Conservation (phyloP, 2,329 filamentous ascomycete genomes). For the Aspergillus awamori region DNA sequence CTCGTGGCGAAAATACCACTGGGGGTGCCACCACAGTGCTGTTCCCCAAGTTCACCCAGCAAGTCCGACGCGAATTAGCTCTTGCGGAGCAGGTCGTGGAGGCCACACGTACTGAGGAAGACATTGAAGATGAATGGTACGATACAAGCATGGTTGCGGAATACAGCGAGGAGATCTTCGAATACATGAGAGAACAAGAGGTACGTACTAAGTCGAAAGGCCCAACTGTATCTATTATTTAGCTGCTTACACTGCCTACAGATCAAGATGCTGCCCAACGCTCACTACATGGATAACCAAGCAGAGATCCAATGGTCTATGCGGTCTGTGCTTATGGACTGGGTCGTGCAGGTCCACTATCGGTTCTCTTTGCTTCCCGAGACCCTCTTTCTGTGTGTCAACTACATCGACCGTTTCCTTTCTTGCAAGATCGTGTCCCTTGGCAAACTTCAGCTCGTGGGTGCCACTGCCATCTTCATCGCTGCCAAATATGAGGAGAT, state of each 20-base stretch:
- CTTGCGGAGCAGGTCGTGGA: slow-evolving; percentile 69
- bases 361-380: slow-evolving; percentile 90
- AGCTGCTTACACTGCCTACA: slow-evolving; percentile 41
- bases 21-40: slow-evolving; percentile 66
- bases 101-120: slow-evolving; percentile 66
- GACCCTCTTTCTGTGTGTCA: slow-evolving; percentile 91
- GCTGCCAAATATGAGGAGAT: slow-evolving; percentile 99
- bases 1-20: slow-evolving; percentile 73
- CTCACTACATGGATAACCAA: slow-evolving; percentile 96
- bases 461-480: slow-evolving; percentile 92
- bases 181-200: slow-evolving; percentile 88
- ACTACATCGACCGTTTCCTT: slow-evolving; percentile 96
- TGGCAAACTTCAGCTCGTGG: slow-evolving; percentile 92
- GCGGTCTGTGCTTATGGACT: slow-evolving; percentile 96
- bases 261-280: slow-evolving; percentile 80
- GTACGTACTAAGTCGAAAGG: slow-evolving; percentile 50
- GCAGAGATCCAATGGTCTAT: slow-evolving; percentile 99
- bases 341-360: slow-evolving; percentile 93
- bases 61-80: slow-evolving; percentile 72
- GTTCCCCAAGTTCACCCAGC: slow-evolving; percentile 71
- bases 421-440: slow-evolving; percentile 93
- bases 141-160: slow-evolving; percentile 98
- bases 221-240: too few species aligned
- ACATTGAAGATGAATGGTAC: slow-evolving; percentile 85
- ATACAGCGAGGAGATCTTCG: slow-evolving; percentile 93